Evolutionary conservation across 257 asterid species (phyloP), one percentile per base, ranked within the genome.

Genomic region (Solanum chaucha): DNA sequence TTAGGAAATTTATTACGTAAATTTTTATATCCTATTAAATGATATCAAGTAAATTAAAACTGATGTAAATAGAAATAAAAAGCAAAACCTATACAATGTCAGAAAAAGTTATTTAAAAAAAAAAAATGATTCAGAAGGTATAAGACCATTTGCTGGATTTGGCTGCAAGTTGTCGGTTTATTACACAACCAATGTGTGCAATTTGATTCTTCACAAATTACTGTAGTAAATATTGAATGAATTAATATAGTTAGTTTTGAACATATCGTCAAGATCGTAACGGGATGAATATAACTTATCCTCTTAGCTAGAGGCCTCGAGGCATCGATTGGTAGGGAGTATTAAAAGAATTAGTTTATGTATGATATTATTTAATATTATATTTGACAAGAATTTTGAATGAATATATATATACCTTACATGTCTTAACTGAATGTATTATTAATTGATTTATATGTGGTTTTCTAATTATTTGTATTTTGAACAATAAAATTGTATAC

Each of bases 101-200:
- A 80, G 68, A 30, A 28, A 46, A 46, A 22, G 7, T 6, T 51
- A 15, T 51, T 15, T 13, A 8, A 1, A 10, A 46, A 61, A 46
- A 14, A 17, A 46, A 64, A 28, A 15, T 13, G 67, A 26, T 46
- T 19, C 13, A 38, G 20, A 13, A 13, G 41, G 38, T n/a, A 10
- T 59, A 28, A 73, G 84, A 87, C 80, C 89, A 82, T 2, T 8
- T 11, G 51, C 41, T 55, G 85, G 61, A 58, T 70, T 51, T 83
- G 86, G 78, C 81, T 58, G 88, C 72, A 67, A 80, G 46, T 36
- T 85, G 86, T 77, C 83, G 65, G 86, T 81, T 20, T 13, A 28
- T 80, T 7, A n/a, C 68, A 15, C 10, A 81, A 46, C 28, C 41
- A 46, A 46, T 78, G 4, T 24, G 38, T 26, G 65, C 11, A 12